These are phyloP conservation scores for Xylariales sp. DNA, from an alignment of 2,329 filamentous ascomycete genomes.

Conservation along the genomic window DNA sequence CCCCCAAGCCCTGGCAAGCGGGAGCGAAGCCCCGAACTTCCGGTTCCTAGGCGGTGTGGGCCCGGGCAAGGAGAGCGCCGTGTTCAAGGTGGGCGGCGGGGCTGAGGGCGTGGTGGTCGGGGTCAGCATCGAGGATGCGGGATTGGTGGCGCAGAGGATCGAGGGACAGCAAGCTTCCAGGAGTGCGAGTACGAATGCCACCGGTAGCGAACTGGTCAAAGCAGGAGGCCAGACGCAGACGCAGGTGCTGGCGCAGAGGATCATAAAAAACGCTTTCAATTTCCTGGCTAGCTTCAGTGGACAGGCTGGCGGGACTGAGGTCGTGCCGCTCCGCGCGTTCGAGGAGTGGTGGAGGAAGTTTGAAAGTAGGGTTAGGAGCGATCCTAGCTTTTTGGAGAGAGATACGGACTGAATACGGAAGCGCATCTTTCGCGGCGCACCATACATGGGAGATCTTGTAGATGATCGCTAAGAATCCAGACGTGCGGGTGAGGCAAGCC, in stretches of 20 bases:
- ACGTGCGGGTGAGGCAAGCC: neutral
- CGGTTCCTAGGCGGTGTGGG: conserved; percentile 85
- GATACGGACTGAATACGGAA: conserved; percentile 20
- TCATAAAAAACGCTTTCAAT: conserved; percentile 97
- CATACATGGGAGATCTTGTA: no score
- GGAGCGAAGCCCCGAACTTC: conserved; percentile 55
- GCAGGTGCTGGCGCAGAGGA: conserved; percentile 78
- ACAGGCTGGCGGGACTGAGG: conserved; percentile 64
- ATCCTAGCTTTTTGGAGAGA: conserved; percentile 85
- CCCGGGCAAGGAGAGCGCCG: conserved; percentile 83
- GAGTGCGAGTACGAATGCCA: conserved; percentile 10
- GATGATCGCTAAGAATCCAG: no score
- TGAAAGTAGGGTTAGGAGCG: conserved; percentile 76
- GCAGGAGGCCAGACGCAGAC: conserved; percentile 51
- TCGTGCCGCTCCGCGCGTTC: conserved; percentile 91
- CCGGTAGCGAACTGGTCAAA: conserved; percentile 12
- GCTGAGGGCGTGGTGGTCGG: conserved; percentile 61
- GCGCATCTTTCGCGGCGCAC: no score
- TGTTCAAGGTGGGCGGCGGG: conserved; percentile 66
- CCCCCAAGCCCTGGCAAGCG: conserved; percentile 31
- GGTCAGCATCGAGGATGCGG: conserved; percentile 73
- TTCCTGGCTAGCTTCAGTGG: conserved; percentile 85
- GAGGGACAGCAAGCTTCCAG: conserved; percentile 28
- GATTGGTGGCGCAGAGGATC: conserved; percentile 66
- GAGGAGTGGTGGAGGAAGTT: conserved; percentile 99